Base-by-base conservation (phyloP, 495 filamentous ascomycete genomes). In the Daldinia childiae region DNA sequence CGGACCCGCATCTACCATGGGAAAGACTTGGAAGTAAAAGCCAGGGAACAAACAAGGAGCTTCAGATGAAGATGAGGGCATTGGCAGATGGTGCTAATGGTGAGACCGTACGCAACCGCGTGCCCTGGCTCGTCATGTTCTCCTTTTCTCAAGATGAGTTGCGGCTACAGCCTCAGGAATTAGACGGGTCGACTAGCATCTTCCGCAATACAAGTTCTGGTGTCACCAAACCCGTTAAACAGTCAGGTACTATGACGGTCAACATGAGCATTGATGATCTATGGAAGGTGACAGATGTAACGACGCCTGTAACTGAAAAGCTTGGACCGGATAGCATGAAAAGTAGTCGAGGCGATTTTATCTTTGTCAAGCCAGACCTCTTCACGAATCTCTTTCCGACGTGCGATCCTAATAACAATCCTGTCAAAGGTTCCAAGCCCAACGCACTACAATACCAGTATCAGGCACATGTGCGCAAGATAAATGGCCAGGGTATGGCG, bases 1-100 rank as follows among this genome's bases (percentile, higher is more conserved):
- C 73, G n/a, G 83, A 87, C 61, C 78, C 82, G 0, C 77, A 82
- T 41, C 51, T 86, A 0, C 86, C 86, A 0, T 87, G 86, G 86
- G 81, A 85, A 56, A 70, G 77, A 39, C n/a, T 62, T 7, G n/a
- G 60, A 34, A 48, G 45, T 48, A 14, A 24, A 1, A 48, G n/a
- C 59, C 52, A 36, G 29, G 52, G 24, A 3, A 64, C 62, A 3
- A 32, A 68, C 2, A 48, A 48, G 19, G 43, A 48, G 43, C 43
- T 48, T 21, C 43, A 48, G 43, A 48, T 48, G 43, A 48, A 48
- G 43, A 48, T 48, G 43, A 48, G 9, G 43, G 43, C 43, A 1
- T 3, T 48, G 2, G 43, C 43, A 24, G 43, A 21, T 9, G 9
- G 43, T 21, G 43, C 43, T 3, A 48, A 19, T 21, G 43, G 9